Base-by-base conservation (phyloP, 2,329 filamentous ascomycete genomes). In the Alternaria metachromatica region DNA sequence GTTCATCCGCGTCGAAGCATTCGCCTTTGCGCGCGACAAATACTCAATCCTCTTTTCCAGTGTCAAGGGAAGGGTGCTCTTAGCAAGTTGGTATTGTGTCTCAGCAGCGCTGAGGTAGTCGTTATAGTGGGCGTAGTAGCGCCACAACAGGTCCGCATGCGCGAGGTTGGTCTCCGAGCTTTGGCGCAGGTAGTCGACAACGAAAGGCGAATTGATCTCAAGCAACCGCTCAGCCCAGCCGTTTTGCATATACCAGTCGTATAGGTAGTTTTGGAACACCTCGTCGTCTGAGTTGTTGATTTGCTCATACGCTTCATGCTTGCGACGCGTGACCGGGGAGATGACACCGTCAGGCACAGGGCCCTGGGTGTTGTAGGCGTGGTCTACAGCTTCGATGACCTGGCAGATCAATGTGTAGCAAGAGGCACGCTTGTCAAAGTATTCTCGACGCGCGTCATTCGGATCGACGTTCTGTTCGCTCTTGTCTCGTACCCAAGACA, bases 201-300 rank as follows among this genome's bases (percentile, higher is more conserved):
- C 93, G 73, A 94, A 94, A 0, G 90, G 88, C 6, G 94, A 97
- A 61, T 94, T 88, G 55, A 96, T 93, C 37, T 91, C 89, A 33
- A 99, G 87, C 26, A 99, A 87, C 13, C 94, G 90, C 67, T 97
- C 93, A 10, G 89, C 91, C 89, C 92, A 94, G 18, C 92, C 91
- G 77, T 94, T 90, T 58, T 87, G 82, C 69, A 98, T 89, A 80
- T 99, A 99, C 95, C 96, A 99, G 74, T 97, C 94, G 78, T 97
- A 99, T n/a, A 99, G 86, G 73, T 93, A 93, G 65, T 93, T 96
- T 78, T 98, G 91, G 83, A 99, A 99, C 5, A 97, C 92, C 75
- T 97, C 93, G 70, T 99, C 96, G 13, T 90, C 87, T 0, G 95
- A 97, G 62, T 87, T 88, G 76, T 96, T 93, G 72, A 99, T 94